Evolutionary conservation across 352 stramenopile genomes (phyloP), one percentile per base, ranked within the genome.

Genomic region (Globisporangium apiculatum): DNA sequence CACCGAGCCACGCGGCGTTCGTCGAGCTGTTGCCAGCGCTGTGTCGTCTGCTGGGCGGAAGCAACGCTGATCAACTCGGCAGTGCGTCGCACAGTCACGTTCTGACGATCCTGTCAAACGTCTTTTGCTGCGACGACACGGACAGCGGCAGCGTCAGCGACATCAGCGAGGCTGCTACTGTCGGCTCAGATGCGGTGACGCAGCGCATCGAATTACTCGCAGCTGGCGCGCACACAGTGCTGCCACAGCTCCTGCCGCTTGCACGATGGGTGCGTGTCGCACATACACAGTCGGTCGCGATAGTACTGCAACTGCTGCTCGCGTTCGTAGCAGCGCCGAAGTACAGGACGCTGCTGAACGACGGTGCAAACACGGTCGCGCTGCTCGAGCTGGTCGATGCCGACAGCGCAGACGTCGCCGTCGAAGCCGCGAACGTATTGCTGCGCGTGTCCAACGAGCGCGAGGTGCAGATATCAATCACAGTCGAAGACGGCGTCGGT

Each of bases 401-500:
- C 12, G 11, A 55, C 4, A 75, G 50, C 24, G 62, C 73, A 10
- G 69, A 73, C 5, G 69, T 89, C 4, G 72, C 77, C 1, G 65
- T 74, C 12, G 67, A 69, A 2, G 70, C 79, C 0, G 70, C 76
- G 0, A 60, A 78, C 9, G 38, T 89, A 46, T 49, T 89, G n/a
- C 65, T 87, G 5, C 51, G 58, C 1, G 62, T 69, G 0, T 62
- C 75, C 2, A 59, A 58, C 4, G 65, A 90, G 38, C 75, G 69
- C 1, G 78, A 87, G 15, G 67, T 89, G 11, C 75, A 84, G 38
- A 79, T 90, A 48, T 68, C 75, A 1, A 64, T 92, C 46, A 83
- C 79, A 2, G 82, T 90, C 7, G 79, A 86, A 58, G 82, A 92
- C n/a, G 82, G 82, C n/a, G 66, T 92, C 4, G 66, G 70, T 12